Evolutionary conservation across 1,139 yeast genomes (phyloP).

Genomic region (Nakaseomyces sp.): DNA sequence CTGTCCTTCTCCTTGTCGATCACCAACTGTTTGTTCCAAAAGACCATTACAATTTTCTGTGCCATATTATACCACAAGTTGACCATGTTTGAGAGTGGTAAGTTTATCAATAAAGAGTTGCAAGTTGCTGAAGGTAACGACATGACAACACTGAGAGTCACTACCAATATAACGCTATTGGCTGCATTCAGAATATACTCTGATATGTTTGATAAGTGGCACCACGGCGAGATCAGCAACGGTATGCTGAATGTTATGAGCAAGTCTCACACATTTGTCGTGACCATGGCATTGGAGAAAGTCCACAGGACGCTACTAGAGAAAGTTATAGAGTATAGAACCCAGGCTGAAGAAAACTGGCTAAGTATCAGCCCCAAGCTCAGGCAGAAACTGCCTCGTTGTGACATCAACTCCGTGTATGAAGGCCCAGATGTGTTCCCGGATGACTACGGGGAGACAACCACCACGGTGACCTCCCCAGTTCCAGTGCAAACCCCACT

Average conservation of each 20-base stretch:
- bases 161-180: slow-evolving; percentile 10
- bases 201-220: slow-evolving; percentile 13
- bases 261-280: slow-evolving; percentile 13
- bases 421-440: neutral
- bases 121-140: slow-evolving; percentile 13
- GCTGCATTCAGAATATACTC: slow-evolving; percentile 13
- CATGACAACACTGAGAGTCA: slow-evolving; percentile 9
- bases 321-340: slow-evolving; percentile 18
- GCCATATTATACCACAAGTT: slow-evolving; percentile 15
- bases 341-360: slow-evolving; percentile 12
- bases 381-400: neutral
- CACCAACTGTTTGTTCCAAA: slow-evolving; percentile 9
- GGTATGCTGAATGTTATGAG: slow-evolving; percentile 10
- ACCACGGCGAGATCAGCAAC: slow-evolving; percentile 5
- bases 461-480: neutral
- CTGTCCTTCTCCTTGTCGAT: slow-evolving; percentile 5
- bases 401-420: neutral
- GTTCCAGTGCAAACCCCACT: too few relatives aligned
- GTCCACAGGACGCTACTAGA: slow-evolving; percentile 16
- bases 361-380: neutral
- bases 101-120: slow-evolving; percentile 7
- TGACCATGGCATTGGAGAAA: slow-evolving; percentile 14
- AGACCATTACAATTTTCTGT: slow-evolving; percentile 13
- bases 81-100: slow-evolving; percentile 17
- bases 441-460: neutral